These are phyloP conservation scores for Phascolomyces articulosus DNA, from an alignment of 371 early-diverging fungal species.

Conservation along the genomic window DNA sequence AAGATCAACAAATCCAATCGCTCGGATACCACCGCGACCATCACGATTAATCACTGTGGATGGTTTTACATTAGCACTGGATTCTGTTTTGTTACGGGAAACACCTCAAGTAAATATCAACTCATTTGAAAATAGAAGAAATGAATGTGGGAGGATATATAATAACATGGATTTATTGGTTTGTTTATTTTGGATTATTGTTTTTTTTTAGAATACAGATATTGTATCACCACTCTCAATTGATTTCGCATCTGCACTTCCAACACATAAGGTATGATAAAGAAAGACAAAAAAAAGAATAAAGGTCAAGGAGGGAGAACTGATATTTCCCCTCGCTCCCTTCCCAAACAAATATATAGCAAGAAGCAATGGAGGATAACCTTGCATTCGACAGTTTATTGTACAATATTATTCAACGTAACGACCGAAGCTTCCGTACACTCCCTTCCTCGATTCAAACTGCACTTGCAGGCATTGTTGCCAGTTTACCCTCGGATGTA, in stretches of 20 bases:
- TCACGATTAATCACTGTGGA: constrained; percentile 29
- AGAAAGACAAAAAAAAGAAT: background rate
- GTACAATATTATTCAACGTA: constrained; percentile 6
- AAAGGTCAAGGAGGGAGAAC: too few species aligned
- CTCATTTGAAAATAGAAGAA: too few species aligned
- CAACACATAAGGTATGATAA: background rate
- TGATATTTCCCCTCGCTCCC: too few species aligned
- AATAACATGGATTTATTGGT: background rate
- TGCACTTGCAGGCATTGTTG: constrained; percentile 1
- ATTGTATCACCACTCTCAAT: background rate
- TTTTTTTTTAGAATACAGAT: background rate
- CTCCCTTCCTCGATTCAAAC: background rate
- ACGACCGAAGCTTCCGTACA: background rate
- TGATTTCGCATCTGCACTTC: background rate
- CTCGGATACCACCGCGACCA: constrained; percentile 19
- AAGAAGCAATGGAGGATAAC: background rate
- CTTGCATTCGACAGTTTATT: constrained; percentile 9
- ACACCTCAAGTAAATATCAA: background rate
- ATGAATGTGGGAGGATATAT: too few species aligned
- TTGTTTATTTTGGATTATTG: too few species aligned
- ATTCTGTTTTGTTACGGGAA: constrained; percentile 21
- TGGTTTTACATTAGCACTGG: constrained; percentile 24
- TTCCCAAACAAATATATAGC: constrained; percentile 9
- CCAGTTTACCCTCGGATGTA: background rate
- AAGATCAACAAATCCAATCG: background rate